Percentiles rank a stretch among this genome's conserved stretches.
Conservation (phyloP, 805 yeast genomes). For the Kazachstania viticola region DNA sequence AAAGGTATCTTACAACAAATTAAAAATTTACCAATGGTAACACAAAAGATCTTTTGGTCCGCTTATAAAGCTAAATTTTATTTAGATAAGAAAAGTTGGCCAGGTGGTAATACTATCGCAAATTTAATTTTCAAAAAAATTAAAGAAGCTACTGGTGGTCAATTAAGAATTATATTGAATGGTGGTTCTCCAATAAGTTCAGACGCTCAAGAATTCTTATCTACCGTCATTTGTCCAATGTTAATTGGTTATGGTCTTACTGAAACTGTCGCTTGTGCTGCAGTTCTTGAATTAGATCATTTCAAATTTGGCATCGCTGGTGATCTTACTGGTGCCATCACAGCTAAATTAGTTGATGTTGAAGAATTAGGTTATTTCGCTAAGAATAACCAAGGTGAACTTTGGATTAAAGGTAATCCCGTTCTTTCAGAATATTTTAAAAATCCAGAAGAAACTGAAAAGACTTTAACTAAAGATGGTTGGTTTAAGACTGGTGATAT, state of each 20-base stretch:
- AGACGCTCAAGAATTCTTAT: slow-evolving; percentile 74
- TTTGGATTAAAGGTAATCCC: slow-evolving; percentile 64
- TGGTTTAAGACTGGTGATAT: slow-evolving; percentile 98
- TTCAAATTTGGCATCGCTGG: slow-evolving; percentile 75
- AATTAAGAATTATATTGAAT: slow-evolving; percentile 56
- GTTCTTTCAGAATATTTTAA: slow-evolving; percentile 70
- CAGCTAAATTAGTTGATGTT: slow-evolving; percentile 83
- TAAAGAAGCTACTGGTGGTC: slow-evolving; percentile 92
- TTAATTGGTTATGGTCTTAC: slow-evolving; percentile 93
- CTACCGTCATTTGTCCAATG: slow-evolving; percentile 73
- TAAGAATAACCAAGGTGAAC: slow-evolving; percentile 86
- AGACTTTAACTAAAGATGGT: slow-evolving; percentile 68
- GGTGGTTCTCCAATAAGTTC: slow-evolving; percentile 90
- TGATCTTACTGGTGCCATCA: slow-evolving; percentile 67
- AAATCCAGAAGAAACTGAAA: slow-evolving; percentile 70
- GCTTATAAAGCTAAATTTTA: slow-evolving; percentile 64
- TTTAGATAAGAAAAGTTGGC: slow-evolving; percentile 54
- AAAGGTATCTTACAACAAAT: slow-evolving; percentile 82
- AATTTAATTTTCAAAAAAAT: slow-evolving; percentile 70
- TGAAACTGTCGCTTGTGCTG: slow-evolving; percentile 85
- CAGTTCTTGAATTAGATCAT: slow-evolving; percentile 51
- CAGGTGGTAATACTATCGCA: slow-evolving; percentile 59
- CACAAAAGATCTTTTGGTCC: slow-evolving; percentile 82
- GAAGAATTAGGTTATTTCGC: slow-evolving; percentile 86
- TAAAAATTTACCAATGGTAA: slow-evolving; percentile 46